A percentile compares a stretch with the other conserved stretches of the same genome.
phyloP scores from a whole-genome alignment of 225 moss, liverwort and hornwort genomes.

The Neckera pumila region DNA sequence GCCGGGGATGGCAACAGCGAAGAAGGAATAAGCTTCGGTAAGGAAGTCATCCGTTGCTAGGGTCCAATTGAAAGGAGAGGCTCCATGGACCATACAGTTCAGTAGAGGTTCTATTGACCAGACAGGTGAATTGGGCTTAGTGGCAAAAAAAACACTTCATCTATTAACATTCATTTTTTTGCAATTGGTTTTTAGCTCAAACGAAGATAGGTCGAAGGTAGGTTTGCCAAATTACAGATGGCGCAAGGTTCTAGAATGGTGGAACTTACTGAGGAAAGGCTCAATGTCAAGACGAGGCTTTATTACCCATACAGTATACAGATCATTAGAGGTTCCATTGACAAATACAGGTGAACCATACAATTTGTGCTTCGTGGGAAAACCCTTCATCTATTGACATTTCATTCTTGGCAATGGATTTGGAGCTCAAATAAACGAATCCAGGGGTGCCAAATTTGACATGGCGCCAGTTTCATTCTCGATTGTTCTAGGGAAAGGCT shows the following conservation, averaged over 20 bases:
- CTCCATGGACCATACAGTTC: not conserved
- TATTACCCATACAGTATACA: not conserved
- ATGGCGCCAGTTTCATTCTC: not conserved
- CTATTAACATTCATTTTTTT: not conserved
- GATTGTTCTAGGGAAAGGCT: not conserved
- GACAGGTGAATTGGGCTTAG: not conserved
- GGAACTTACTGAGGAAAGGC: not conserved
- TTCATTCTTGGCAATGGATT: not conserved
- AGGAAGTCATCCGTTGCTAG: not conserved
- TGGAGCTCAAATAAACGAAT: not conserved
- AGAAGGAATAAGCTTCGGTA: not conserved
- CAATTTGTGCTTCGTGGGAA: not conserved
- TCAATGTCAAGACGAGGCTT: not conserved
- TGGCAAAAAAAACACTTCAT: not conserved
- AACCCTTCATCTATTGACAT: not conserved
- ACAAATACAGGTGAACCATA: not conserved
- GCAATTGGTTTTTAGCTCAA: not conserved
- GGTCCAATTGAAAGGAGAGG: not conserved
- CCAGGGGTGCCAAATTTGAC: not conserved
- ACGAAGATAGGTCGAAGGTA: not conserved
- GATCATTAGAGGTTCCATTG: not conserved
- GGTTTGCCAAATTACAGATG: not conserved
- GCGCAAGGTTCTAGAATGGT: not conserved
- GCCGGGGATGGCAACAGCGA: not conserved
- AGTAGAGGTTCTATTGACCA: not conserved